Evolutionary conservation across 257 asterid species (phyloP).

Genomic region (Forsythia viridissima): DNA sequence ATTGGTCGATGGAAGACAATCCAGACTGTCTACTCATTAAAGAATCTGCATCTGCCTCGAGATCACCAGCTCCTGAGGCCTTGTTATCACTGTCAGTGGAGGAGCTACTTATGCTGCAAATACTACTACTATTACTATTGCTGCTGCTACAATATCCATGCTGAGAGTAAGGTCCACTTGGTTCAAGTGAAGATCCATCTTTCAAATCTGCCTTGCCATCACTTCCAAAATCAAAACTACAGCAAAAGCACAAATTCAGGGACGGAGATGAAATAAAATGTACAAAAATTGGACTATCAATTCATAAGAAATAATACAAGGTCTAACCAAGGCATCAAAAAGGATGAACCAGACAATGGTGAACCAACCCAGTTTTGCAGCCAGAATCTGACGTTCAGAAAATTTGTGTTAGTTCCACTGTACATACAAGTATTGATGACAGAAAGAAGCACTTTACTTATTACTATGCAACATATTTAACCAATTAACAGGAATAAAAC

Average conservation of each 20-base stretch:
- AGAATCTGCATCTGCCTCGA: constrained; percentile 99
- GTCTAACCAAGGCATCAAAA: constrained; percentile 80
- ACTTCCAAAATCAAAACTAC: constrained; percentile 49
- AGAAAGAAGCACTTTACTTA: constrained; percentile 17
- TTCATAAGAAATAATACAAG: constrained; percentile 12
- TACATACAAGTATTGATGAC: constrained; percentile 11
- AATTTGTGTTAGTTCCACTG: constrained; percentile 25
- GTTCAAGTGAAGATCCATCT: constrained; percentile 68
- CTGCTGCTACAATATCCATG: constrained; percentile 82
- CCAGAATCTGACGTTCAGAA: constrained; percentile 77
- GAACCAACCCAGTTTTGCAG: constrained; percentile 97
- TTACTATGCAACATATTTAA: constrained; percentile 10
- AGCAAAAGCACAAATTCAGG: constrained; percentile 28
- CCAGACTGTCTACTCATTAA: constrained; percentile 82
- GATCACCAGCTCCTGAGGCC: constrained; percentile 79
- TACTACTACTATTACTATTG: constrained; percentile 89
- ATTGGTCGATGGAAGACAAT: constrained; percentile 71
- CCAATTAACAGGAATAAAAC: constrained; percentile 15
- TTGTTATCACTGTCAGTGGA: constrained; percentile 84
- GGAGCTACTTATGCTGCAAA: constrained; percentile 83
- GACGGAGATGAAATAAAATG: constrained; percentile 21
- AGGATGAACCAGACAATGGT: constrained; percentile 77
- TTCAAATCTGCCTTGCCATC: constrained; percentile 61
- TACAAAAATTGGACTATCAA: constrained; percentile 10
- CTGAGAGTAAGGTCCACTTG: constrained; percentile 61